A percentile compares a stretch with the other conserved stretches of the same genome.
Conservation (phyloP, 164 flowering plant genomes). For the Chimonanthus salicifolius region DNA sequence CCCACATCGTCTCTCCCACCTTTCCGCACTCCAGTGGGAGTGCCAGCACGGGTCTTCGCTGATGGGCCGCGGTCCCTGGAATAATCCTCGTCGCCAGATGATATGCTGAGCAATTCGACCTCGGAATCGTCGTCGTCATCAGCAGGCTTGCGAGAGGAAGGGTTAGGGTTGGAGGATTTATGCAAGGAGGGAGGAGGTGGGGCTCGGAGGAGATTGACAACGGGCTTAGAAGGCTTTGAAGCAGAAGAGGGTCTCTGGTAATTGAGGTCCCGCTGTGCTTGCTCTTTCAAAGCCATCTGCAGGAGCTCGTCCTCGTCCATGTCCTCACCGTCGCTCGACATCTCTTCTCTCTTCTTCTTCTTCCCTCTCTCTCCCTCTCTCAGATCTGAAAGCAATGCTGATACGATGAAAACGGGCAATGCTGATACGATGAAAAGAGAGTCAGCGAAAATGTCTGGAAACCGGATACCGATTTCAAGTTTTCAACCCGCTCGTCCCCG, state of each 20-base stretch:
- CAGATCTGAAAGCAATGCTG: background rate
- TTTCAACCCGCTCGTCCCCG: too few relatives aligned
- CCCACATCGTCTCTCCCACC: conserved; percentile 38
- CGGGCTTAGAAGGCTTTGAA: conserved; percentile 43
- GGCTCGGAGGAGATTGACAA: conserved; percentile 65
- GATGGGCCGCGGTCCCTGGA: conserved; percentile 27
- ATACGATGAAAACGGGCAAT: too few relatives aligned
- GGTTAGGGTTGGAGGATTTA: background rate
- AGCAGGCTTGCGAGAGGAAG: conserved; percentile 14
- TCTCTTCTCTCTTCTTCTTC: conserved; percentile 5
- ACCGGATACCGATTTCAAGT: too few relatives aligned
- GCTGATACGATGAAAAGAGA: too few relatives aligned
- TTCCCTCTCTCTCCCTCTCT: background rate
- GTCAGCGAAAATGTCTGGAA: too few relatives aligned
- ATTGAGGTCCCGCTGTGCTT: conserved; percentile 50
- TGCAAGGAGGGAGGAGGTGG: conserved; percentile 15
- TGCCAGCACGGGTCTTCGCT: conserved; percentile 19
- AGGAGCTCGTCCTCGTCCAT: conserved; percentile 96
- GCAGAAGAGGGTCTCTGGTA: conserved; percentile 26
- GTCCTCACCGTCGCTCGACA: conserved; percentile 73
- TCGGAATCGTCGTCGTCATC: conserved; percentile 97
- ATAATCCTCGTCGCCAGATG: conserved; percentile 91
- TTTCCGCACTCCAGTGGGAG: conserved; percentile 12
- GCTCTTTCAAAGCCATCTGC: conserved; percentile 88
- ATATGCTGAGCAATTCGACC: conserved; percentile 92